Evolutionary conservation across 108 stramenopile species (phyloP), one percentile per base, ranked within the genome.

Genomic region (Discostella pseudostelligera): DNA sequence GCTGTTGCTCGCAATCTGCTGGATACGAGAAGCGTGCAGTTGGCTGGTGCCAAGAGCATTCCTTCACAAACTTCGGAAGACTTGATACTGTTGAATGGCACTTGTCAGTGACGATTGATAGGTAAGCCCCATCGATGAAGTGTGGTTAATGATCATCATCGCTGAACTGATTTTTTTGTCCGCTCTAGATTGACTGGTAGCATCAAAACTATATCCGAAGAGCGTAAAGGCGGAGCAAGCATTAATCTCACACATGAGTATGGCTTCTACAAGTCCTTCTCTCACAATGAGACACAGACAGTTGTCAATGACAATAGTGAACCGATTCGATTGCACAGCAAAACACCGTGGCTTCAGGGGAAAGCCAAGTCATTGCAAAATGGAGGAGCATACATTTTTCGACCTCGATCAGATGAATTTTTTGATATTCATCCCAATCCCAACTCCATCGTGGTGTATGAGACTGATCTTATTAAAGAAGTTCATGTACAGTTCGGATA

Each of bases 331-430:
- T n/a, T n/a, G n/a, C n/a, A n/a, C n/a, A n/a, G n/a, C n/a, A n/a
- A n/a, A n/a, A n/a, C n/a, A n/a, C n/a, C n/a, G 14, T 40, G 39
- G 39, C 39, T 40, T n/a, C n/a, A n/a, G 39, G 39, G 39, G 10
- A 40, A 40, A 40, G 56, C 28, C n/a, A n/a, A n/a, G n/a, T n/a
- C n/a, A n/a, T n/a, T n/a, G n/a, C n/a, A n/a, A n/a, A n/a, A 90
- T 68, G 91, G 92, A 8, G 98, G 98, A 22, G 98, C 98, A 1
- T 99, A 99, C 69, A 93, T 99, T 17, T 97, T 99, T 63, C 83
- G 98, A 54, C 96, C 97, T 12, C 81, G 81, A 67, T 62, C 72
- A 9, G 80, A 85, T 59, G 76, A 76, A 60, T 58, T 54, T 28
- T 45, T 69, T 1, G 60, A 69, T n/a, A 39, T 56, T n/a, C n/a